phyloP scores from a whole-genome alignment of 306 rosid species.

The Cicer arietinum region DNA sequence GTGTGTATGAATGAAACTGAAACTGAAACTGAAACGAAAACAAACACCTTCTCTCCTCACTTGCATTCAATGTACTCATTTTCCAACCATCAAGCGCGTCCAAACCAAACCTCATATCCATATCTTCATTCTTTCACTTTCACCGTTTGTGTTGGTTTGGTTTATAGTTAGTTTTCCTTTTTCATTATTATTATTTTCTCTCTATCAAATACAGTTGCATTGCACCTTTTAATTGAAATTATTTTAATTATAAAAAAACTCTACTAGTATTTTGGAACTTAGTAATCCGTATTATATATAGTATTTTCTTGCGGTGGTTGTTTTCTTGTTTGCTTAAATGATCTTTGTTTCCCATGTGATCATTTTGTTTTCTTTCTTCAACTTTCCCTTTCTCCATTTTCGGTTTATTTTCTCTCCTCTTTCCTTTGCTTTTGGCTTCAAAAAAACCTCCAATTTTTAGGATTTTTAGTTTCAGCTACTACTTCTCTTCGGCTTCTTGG shows the following conservation, averaged over 20 bases:
- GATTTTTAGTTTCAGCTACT: conserved; percentile 38
- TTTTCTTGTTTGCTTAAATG: conserved; percentile 35
- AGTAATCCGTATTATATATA: conserved; percentile 48
- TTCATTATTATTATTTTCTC: background rate
- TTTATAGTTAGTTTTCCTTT: background rate
- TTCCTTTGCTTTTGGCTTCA: conserved; percentile 25
- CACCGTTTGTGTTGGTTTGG: conserved; percentile 15
- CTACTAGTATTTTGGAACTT: conserved; percentile 44
- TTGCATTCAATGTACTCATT: background rate
- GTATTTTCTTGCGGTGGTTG: conserved; percentile 50
- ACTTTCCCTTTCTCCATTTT: conserved; percentile 45
- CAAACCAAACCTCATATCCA: conserved; percentile 43
- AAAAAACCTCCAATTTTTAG: conserved; percentile 56
- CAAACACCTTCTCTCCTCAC: background rate
- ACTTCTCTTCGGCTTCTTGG: conserved; percentile 42
- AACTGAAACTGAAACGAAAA: background rate
- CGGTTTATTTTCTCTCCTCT: conserved; percentile 30
- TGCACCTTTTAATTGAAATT: conserved; percentile 41
- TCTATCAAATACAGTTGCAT: conserved; percentile 32
- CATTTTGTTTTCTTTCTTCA: conserved; percentile 48
- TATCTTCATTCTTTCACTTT: conserved; percentile 37
- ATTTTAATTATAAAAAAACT: background rate
- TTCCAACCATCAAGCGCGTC: conserved; percentile 56
- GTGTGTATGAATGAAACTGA: background rate
- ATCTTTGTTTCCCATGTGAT: conserved; percentile 68